These are phyloP conservation scores for Kwoniella europaea DNA, from an alignment of 768 basidiomycete species.

Conservation along the genomic window DNA sequence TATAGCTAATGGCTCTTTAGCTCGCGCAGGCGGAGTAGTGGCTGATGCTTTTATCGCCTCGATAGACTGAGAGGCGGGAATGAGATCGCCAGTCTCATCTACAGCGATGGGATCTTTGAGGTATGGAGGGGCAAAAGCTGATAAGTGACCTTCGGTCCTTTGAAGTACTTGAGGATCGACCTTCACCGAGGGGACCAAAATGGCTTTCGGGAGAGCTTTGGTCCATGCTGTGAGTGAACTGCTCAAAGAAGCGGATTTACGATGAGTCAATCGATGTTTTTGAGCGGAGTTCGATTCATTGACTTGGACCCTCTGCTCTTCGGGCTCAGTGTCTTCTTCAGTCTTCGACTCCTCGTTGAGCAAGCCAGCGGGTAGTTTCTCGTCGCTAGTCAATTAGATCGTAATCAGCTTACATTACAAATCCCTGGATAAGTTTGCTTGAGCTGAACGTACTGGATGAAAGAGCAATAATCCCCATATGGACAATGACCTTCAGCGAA, in stretches of 20 bases:
- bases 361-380: conserved; percentile 13
- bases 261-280: conserved; percentile 12
- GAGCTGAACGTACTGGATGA: conserved; percentile 50
- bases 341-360: not conserved
- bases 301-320: conserved; percentile 2
- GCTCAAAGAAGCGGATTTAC: conserved; percentile 23
- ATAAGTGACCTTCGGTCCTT: conserved; percentile 22
- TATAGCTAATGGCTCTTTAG: conserved; percentile 6
- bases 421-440: too few species aligned
- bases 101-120: conserved; percentile 25
- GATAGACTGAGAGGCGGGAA: conserved; percentile 11
- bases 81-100: conserved; percentile 29
- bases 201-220: conserved; percentile 17
- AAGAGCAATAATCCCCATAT: conserved; percentile 58
- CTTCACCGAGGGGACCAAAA: conserved; percentile 12
- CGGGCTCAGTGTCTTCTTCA: not conserved
- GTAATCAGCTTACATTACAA: too few species aligned
- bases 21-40: conserved; percentile 6
- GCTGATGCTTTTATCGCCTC: not conserved
- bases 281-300: not conserved
- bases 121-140: conserved; percentile 40
- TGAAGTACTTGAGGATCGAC: conserved; percentile 23
- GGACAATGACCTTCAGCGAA: conserved; percentile 53
- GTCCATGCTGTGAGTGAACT: conserved; percentile 28
- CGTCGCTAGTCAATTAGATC: conserved; percentile 12